Percentiles rank a stretch among this genome's conserved stretches.
Conservation (phyloP, 176 grass and related monocot species). For the Rhynchospora tenuis region DNA sequence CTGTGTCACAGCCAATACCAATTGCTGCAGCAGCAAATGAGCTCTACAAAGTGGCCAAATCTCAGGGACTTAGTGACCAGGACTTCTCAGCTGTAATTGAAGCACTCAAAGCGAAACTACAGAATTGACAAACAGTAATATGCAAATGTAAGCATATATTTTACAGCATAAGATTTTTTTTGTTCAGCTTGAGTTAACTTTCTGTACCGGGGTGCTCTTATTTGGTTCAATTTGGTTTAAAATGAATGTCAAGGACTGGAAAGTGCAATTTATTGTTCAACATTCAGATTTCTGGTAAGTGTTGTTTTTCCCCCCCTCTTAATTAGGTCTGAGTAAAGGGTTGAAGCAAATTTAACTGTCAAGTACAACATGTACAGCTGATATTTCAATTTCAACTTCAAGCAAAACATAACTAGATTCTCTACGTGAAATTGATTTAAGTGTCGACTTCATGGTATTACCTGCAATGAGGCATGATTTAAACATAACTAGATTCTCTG, state of each 20-base stretch:
- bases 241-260: neutral
- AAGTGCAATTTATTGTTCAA: neutral
- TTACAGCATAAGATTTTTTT: neutral
- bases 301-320: neutral
- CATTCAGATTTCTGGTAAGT: neutral
- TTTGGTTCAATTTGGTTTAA: neutral
- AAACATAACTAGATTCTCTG: neutral
- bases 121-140: conserved; percentile 13
- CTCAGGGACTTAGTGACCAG: conserved; percentile 53
- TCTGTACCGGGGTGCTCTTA: neutral
- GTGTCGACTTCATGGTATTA: neutral
- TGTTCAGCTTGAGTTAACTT: neutral
- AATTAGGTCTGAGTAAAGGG: neutral
- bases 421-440: neutral
- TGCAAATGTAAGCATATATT: conserved; percentile 3
- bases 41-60: conserved; percentile 76
- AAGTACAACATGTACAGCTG: neutral
- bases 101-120: conserved; percentile 49
- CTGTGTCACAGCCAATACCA: conserved; percentile 70
- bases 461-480: no score
- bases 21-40: conserved; percentile 78
- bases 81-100: conserved; percentile 84
- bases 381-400: neutral
- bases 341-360: neutral
- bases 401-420: neutral